Conservation (phyloP, 2,329 filamentous ascomycete genomes). For the Shiraia bambusicola region DNA sequence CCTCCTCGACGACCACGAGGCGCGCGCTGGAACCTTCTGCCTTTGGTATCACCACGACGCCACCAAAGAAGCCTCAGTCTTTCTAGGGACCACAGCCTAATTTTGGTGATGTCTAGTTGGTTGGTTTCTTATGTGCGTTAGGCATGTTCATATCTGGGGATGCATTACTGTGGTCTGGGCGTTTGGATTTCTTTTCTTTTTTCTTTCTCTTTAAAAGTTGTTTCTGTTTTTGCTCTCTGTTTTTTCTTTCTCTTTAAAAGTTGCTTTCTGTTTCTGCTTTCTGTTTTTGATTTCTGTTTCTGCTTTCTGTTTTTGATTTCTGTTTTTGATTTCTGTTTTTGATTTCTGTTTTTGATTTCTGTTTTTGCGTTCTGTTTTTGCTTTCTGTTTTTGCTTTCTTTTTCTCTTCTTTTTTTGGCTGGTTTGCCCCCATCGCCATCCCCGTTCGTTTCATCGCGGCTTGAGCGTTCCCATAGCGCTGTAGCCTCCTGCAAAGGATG, state of each 20-base stretch:
- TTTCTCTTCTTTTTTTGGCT: not conserved
- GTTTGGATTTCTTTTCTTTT: not conserved
- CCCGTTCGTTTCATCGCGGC: conserved; percentile 11
- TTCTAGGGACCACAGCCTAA: conserved; percentile 10
- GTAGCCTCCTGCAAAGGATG: conserved; percentile 18
- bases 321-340: no score
- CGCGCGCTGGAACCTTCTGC: conserved; percentile 19
- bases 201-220: no score
- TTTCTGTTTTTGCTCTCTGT: no score
- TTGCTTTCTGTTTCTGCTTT: no score
- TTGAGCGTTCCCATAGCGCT: conserved; percentile 20
- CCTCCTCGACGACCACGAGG: conserved; percentile 27
- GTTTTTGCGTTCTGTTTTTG: no score
- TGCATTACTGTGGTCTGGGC: not conserved
- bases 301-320: no score
- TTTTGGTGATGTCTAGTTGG: conserved; percentile 1
- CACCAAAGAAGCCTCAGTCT: conserved; percentile 31
- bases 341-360: no score
- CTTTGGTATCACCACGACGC: conserved; percentile 19
- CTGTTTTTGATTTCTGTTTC: no score
- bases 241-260: no score
- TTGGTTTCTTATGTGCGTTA: not conserved
- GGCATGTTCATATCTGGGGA: conserved; percentile 1
- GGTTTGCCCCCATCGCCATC: conserved; percentile 1
- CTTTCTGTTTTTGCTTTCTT: no score